phyloP scores from a whole-genome alignment of 768 basidiomycete genomes.

The Crassisporium funariophilum region DNA sequence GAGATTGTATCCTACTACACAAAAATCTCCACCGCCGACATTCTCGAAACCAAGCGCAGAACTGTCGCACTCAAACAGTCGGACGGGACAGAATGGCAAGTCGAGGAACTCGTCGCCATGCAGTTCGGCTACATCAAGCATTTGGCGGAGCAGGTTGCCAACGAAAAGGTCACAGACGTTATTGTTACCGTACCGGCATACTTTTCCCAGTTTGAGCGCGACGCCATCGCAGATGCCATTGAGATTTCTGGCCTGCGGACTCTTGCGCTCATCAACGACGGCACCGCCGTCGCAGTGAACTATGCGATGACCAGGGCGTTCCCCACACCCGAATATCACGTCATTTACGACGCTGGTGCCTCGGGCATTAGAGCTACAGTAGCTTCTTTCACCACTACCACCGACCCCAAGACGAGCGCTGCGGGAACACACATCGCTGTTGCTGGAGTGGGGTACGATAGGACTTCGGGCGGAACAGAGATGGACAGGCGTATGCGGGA shows the following conservation, averaged over 20 bases:
- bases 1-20: slow-evolving; percentile 59
- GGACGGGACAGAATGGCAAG: slow-evolving; percentile 71
- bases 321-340: slow-evolving; percentile 75
- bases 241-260: slow-evolving; percentile 88
- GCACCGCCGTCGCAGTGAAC: slow-evolving; percentile 94
- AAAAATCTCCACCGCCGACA: slow-evolving; percentile 54
- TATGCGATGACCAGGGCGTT: slow-evolving; percentile 97
- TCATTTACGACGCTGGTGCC: slow-evolving; percentile 95
- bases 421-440: slow-evolving; percentile 73
- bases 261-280: slow-evolving; percentile 88
- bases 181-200: slow-evolving; percentile 90
- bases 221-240: slow-evolving; percentile 88
- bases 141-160: slow-evolving; percentile 76
- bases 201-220: slow-evolving; percentile 89
- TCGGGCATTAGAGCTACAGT: slow-evolving; percentile 78
- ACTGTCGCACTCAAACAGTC: slow-evolving; percentile 62
- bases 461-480: slow-evolving; percentile 76
- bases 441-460: slow-evolving; percentile 82
- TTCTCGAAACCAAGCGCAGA: slow-evolving; percentile 56
- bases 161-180: slow-evolving; percentile 80
- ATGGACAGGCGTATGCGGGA: slow-evolving; percentile 84
- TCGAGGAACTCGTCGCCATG: slow-evolving; percentile 93
- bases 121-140: slow-evolving; percentile 89
- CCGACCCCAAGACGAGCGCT: slow-evolving; percentile 52
- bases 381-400: slow-evolving; percentile 60